Evolutionary conservation across 352 stramenopile species (phyloP), one percentile per base, ranked within the genome.

Genomic region (Phytophthora rubi): DNA sequence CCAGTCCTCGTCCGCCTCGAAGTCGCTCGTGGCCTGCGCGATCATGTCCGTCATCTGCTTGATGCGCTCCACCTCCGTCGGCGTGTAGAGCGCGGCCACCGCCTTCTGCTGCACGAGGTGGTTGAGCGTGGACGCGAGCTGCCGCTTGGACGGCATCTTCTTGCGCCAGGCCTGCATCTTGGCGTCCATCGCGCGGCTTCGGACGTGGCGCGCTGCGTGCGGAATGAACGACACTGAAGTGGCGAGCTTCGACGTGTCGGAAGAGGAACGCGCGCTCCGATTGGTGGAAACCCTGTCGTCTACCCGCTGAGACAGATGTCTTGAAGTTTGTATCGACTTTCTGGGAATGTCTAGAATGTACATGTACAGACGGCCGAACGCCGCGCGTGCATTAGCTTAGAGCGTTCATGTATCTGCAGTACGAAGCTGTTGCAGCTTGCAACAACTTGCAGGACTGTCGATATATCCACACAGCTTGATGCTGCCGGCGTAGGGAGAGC

Each of bases 81-180:
- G 87, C 58, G 83, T 90, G 74, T 92, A 94, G 35, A 92, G 70
- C 57, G 90, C 83, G 3, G 82, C 76, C 35, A 93, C 85, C 15
- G 85, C 82, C 60, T 94, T 94, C 65, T 94, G 83, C 80, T 94
- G 87, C 65, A 94, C 83, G 45, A 93, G 75, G 55, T 92, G 82
- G 49, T 81, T 86, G 53, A 94, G 59, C 8, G 79, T 80, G 6
- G 80, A 80, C 37, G 85, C 82, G 32, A 94, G 65, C 37, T 83
- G 77, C 26, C 86, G 83, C 75, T 90, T 94, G 68, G 71, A 87
- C n/a, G 86, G 86, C 82, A 93, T 88, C 53, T 82, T 82, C 70
- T 83, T 83, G 58, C 80, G 77, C 81, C 75, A 88, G 44, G 81
- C 76, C 57, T 78, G 65, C 80, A 93, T 83, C 72, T 89, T 93